These are phyloP conservation scores for Geotrichum klebahnii DNA, from an alignment of 1,139 yeast genomes.

Conservation along the genomic window DNA sequence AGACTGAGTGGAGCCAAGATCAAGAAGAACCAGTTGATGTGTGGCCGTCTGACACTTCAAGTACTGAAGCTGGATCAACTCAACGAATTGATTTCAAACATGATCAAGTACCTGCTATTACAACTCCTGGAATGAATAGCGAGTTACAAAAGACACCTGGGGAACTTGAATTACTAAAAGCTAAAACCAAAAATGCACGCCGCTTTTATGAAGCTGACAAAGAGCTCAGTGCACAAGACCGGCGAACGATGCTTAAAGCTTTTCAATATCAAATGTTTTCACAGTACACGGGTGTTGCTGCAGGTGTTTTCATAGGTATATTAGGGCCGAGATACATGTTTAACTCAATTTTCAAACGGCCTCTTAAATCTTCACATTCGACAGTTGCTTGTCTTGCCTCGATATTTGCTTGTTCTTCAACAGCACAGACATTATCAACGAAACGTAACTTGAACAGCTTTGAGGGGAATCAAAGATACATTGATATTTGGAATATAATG, in stretches of 20 bases:
- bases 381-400: constrained; percentile 11
- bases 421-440: constrained; percentile 9
- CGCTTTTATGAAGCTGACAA: constrained; percentile 20
- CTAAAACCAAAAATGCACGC: constrained; percentile 16
- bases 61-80: too few relatives aligned
- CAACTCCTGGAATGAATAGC: constrained; percentile 18
- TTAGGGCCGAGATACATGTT: constrained; percentile 17
- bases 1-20: too few relatives aligned
- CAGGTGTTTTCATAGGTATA: constrained; percentile 15
- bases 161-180: constrained; percentile 3
- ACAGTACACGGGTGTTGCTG: constrained; percentile 19
- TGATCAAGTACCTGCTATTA: too few relatives aligned
- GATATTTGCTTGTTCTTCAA: constrained; percentile 8
- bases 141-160: constrained; percentile 1
- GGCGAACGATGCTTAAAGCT: constrained; percentile 13
- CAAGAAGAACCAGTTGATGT: too few relatives aligned
- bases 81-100: too few relatives aligned
- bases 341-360: constrained; percentile 5
- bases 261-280: constrained; percentile 16
- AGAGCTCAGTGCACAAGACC: constrained; percentile 14
- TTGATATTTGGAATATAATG: constrained; percentile 3
- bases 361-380: constrained; percentile 14
- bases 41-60: too few relatives aligned
- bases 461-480: constrained; percentile 11
- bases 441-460: constrained; percentile 3